Conservation (phyloP, 2,329 filamentous ascomycete species). For the Gliomastix tumulicola region DNA sequence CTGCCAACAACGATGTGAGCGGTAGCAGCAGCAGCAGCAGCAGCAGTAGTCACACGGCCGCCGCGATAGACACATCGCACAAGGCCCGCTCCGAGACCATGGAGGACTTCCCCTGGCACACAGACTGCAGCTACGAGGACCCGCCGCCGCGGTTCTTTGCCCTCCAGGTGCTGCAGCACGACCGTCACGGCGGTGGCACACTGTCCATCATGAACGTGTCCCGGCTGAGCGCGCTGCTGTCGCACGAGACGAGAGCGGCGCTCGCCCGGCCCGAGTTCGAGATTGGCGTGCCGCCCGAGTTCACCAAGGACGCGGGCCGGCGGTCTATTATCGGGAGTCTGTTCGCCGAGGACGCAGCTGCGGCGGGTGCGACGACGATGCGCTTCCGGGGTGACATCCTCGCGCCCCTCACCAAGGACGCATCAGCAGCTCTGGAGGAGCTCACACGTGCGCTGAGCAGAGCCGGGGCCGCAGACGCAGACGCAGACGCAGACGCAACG, state of each 20-base stretch:
- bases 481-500: too few relatives aligned
- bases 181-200: slow-evolving; percentile 29
- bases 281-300: slow-evolving; percentile 23
- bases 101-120: slow-evolving; percentile 34
- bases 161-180: slow-evolving; percentile 31
- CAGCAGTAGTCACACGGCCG: too few relatives aligned
- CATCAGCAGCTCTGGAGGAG: slow-evolving; percentile 13
- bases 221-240: slow-evolving; percentile 15
- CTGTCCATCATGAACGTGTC: slow-evolving; percentile 27
- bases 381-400: slow-evolving; percentile 23
- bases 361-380: slow-evolving; percentile 10
- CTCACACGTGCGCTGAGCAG: slow-evolving; percentile 12
- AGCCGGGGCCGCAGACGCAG: too few relatives aligned
- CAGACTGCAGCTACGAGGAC: slow-evolving; percentile 33
- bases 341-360: slow-evolving; percentile 4
- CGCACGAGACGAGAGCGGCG: slow-evolving; percentile 9
- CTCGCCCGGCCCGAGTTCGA: slow-evolving; percentile 19
- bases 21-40: too few relatives aligned
- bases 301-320: slow-evolving; percentile 17
- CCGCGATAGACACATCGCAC: too few relatives aligned
- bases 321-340: slow-evolving; percentile 14
- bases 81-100: slow-evolving; percentile 33
- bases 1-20: too few relatives aligned
- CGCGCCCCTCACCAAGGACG: slow-evolving; percentile 13
- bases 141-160: slow-evolving; percentile 28